These are phyloP conservation scores for Haplosporangium sp. DNA, from an alignment of 371 early-diverging fungal genomes.

Conservation along the genomic window DNA sequence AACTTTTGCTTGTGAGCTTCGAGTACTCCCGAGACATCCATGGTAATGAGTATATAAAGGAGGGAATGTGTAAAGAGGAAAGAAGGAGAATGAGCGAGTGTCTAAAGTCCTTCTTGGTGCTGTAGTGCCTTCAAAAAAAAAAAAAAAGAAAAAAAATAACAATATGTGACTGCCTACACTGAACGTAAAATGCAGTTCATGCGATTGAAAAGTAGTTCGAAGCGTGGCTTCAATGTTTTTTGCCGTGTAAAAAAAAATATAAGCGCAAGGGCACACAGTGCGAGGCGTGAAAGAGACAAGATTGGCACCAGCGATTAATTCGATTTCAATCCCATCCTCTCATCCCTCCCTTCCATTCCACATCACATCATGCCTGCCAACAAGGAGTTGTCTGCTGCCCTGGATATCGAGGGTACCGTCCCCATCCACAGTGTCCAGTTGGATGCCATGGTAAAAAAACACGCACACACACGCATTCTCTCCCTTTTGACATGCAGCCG, in stretches of 20 bases:
- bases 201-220: background rate
- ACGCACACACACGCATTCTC: too few relatives aligned
- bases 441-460: constrained; percentile 65
- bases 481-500: background rate
- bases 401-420: constrained; percentile 58
- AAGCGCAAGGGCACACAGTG: background rate
- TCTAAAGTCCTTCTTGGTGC: background rate
- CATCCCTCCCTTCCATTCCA: constrained; percentile 11
- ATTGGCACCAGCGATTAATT: background rate
- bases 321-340: constrained; percentile 8
- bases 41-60: constrained; percentile 13
- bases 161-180: background rate
- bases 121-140: background rate
- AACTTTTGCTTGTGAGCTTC: constrained; percentile 72
- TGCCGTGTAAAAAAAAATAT: background rate
- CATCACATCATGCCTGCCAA: constrained; percentile 51
- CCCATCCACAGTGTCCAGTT: constrained; percentile 65
- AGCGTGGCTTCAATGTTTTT: background rate
- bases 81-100: constrained; percentile 5
- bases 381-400: constrained; percentile 58
- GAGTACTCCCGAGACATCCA: constrained; percentile 77
- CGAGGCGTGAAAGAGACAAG: background rate
- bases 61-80: constrained; percentile 6
- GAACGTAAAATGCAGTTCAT: background rate
- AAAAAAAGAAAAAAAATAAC: constrained; percentile 7